Evolutionary conservation across 2,329 filamentous ascomycete species (phyloP).

Genomic region (Diaporthe velutina): DNA sequence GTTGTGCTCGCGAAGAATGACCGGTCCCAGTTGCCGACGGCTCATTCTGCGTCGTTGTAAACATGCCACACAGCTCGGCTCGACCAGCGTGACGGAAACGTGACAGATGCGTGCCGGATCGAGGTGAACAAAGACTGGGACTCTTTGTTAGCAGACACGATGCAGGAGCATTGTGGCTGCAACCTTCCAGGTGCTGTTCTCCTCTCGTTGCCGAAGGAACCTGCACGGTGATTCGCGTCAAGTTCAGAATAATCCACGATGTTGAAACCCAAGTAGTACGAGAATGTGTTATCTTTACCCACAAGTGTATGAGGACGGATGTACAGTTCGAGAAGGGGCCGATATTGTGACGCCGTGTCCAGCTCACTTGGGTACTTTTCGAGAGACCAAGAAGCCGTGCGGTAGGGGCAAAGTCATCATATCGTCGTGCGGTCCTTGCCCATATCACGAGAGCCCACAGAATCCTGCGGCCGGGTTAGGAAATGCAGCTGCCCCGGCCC

Average conservation of each 20-base stretch:
- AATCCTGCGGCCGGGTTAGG: conserved; percentile 15
- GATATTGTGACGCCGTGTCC: conserved; percentile 9
- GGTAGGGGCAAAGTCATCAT: neutral
- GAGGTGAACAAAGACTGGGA: conserved; percentile 1
- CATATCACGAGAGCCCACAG: neutral
- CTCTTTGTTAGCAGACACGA: conserved; percentile 1
- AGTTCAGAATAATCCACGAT: neutral
- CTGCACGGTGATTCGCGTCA: neutral
- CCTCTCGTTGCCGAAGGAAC: neutral
- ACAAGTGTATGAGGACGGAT: conserved; percentile 24
- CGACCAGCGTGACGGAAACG: neutral
- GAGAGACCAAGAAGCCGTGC: conserved; percentile 3
- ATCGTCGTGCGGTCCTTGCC: conserved; percentile 20
- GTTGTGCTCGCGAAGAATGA: neutral
- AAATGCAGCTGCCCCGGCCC: conserved; percentile 2
- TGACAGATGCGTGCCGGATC: neutral
- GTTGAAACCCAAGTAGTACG: neutral
- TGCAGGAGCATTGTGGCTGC: conserved; percentile 8
- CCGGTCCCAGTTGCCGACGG: conserved; percentile 3
- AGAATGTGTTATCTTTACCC: conserved; percentile 23
- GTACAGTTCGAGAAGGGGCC: neutral
- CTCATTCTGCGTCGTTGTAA: neutral
- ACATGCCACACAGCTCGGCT: neutral
- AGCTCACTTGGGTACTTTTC: neutral
- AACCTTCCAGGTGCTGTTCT: neutral